phyloP scores from a whole-genome alignment of 495 filamentous ascomycete species.

The Xylaria venustula region DNA sequence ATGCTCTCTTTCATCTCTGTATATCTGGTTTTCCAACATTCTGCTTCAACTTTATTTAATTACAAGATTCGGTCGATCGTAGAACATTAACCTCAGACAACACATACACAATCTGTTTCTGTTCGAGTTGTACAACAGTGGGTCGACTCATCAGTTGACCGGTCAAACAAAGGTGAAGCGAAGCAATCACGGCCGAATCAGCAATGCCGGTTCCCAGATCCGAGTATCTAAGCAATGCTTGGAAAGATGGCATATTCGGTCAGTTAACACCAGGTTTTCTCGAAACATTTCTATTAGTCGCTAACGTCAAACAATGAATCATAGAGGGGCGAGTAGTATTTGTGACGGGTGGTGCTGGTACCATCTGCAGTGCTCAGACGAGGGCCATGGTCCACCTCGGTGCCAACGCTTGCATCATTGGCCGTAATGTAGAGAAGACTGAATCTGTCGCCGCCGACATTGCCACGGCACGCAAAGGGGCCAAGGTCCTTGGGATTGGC shows the following conservation, averaged over 20 bases:
- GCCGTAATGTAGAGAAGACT: constrained; percentile 87
- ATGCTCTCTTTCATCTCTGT: neutral
- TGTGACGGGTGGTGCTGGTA: constrained; percentile 91
- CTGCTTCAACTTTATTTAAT: neutral
- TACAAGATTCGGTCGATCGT: neutral
- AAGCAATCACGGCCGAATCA: constrained; percentile 7
- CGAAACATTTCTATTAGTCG: no score
- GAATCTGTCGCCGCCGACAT: constrained; percentile 77
- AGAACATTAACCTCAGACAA: neutral
- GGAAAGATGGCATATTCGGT: constrained; percentile 87
- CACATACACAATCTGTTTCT: neutral
- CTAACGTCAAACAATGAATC: constrained; percentile 12
- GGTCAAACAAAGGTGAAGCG: neutral
- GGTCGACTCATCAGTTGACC: neutral
- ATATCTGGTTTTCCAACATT: neutral
- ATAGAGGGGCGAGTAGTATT: constrained; percentile 86
- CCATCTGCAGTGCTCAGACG: constrained; percentile 92
- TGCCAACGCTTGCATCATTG: constrained; percentile 90
- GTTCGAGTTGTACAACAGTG: constrained; percentile 1
- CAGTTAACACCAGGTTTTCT: no score
- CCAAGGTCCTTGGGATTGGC: constrained; percentile 83
- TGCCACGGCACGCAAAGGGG: constrained; percentile 68
- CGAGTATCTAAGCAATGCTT: constrained; percentile 75
- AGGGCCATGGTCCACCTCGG: constrained; percentile 87
- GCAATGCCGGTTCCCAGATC: constrained; percentile 67